These are phyloP conservation scores for Saitozyma sp. DNA, from an alignment of 768 basidiomycete genomes.

Conservation along the genomic window DNA sequence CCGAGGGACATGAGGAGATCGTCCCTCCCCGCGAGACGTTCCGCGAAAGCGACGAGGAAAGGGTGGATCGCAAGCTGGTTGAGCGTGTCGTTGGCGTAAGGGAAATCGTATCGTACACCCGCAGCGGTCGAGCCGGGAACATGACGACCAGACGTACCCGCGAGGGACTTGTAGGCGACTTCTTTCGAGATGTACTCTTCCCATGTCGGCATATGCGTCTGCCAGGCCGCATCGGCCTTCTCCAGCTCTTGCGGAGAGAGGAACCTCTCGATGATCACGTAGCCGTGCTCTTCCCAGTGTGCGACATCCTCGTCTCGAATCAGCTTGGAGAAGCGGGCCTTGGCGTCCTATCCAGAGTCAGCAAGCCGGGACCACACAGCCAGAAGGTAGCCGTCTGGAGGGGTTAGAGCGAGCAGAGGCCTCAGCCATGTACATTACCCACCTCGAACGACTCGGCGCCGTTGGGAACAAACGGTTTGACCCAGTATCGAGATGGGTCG, in stretches of 20 bases:
- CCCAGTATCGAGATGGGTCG: too few species aligned
- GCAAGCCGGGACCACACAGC: too few species aligned
- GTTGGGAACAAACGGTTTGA: too few species aligned
- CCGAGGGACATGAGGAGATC: slow-evolving; percentile 1
- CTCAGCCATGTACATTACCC: too few species aligned
- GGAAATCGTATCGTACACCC: slow-evolving; percentile 13
- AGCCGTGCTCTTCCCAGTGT: slow-evolving; percentile 16
- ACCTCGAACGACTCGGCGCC: too few species aligned
- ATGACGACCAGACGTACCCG: neutral
- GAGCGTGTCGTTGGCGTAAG: slow-evolving; percentile 5
- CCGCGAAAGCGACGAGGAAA: slow-evolving; percentile 1
- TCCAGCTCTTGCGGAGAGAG: slow-evolving; percentile 9
- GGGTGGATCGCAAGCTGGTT: slow-evolving; percentile 12
- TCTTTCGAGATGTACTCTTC: slow-evolving; percentile 5
- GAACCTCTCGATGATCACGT: slow-evolving; percentile 13
- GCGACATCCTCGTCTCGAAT: slow-evolving; percentile 11
- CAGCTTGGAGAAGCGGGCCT: slow-evolving; percentile 1
- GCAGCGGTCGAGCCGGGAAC: neutral
- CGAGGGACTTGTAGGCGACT: neutral
- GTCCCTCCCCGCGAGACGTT: slow-evolving; percentile 6
- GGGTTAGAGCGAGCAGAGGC: too few species aligned
- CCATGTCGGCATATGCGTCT: slow-evolving; percentile 9
- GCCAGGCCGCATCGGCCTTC: neutral
- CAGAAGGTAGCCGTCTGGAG: too few species aligned
- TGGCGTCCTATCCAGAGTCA: slow-evolving; percentile 5